These are phyloP conservation scores for Fonsecaea pugnacius DNA, from an alignment of 2,329 filamentous ascomycete genomes.

Conservation along the genomic window DNA sequence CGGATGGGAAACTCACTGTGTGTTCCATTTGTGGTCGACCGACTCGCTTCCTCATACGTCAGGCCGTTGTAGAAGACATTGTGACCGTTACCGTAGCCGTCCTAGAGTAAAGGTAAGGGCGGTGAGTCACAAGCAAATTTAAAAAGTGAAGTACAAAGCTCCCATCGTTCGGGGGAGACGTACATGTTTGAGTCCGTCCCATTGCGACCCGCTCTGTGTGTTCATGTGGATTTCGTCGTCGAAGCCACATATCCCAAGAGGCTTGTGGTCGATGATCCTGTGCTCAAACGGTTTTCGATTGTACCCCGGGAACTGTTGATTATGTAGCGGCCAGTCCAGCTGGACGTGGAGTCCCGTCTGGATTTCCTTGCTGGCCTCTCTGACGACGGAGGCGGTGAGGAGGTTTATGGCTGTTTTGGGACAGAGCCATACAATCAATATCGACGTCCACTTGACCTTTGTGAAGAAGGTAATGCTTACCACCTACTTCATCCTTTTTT, in stretches of 20 bases:
- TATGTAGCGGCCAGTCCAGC: constrained; percentile 3
- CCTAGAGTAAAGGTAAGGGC: constrained; percentile 1
- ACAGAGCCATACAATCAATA: not conserved
- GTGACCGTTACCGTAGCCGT: not conserved
- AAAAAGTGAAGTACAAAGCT: not conserved
- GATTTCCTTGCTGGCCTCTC: constrained; percentile 4
- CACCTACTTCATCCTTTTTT: constrained; percentile 6
- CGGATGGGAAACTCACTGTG: not conserved
- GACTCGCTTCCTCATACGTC: constrained; percentile 34
- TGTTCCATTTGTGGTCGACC: not conserved
- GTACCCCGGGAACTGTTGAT: not conserved
- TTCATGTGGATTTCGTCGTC: constrained; percentile 16
- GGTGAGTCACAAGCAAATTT: not conserved
- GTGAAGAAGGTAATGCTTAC: not conserved
- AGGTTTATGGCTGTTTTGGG: constrained; percentile 5
- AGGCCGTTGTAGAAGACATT: constrained; percentile 1
- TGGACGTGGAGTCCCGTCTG: constrained; percentile 1
- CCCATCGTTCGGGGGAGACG: not conserved
- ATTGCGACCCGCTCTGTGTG: constrained; percentile 16
- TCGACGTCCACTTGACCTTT: not conserved
- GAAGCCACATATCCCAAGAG: not conserved
- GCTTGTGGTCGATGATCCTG: constrained; percentile 5
- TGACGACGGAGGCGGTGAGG: not conserved
- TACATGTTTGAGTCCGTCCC: constrained; percentile 8
- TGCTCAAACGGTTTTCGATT: constrained; percentile 11